These are phyloP conservation scores for Dentipellis fragilis DNA, from an alignment of 768 basidiomycete species.

Conservation along the genomic window DNA sequence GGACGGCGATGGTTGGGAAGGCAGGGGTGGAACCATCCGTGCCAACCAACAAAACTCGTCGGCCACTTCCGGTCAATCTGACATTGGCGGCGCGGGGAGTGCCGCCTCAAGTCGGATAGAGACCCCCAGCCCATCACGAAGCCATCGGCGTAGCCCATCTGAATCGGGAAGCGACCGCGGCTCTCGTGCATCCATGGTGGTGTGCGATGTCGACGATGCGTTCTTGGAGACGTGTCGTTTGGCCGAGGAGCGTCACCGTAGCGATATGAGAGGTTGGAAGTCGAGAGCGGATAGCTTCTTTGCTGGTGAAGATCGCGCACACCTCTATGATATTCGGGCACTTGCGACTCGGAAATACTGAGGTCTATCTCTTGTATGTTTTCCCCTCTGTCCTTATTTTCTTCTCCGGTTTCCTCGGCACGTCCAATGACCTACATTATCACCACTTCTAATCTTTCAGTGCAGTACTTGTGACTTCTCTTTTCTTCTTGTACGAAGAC, in stretches of 20 bases:
- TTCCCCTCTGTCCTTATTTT: conserved; percentile 2
- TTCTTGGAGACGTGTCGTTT: conserved; percentile 61
- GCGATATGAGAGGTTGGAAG: conserved; percentile 80
- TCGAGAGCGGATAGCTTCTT: conserved; percentile 15
- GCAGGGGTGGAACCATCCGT: conserved; percentile 73
- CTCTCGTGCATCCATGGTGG: conserved; percentile 69
- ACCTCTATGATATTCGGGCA: conserved; percentile 74
- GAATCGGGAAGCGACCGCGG: conserved; percentile 75
- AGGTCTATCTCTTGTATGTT: neutral
- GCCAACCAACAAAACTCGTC: conserved; percentile 31
- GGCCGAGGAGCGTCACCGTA: conserved; percentile 76
- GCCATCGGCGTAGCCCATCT: conserved; percentile 54
- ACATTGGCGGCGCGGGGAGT: conserved; percentile 6
- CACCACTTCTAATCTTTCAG: neutral
- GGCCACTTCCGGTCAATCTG: conserved; percentile 15
- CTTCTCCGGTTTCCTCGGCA: neutral
- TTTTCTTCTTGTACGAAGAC: neutral
- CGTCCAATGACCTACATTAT: conserved; percentile 4
- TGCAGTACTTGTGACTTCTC: neutral
- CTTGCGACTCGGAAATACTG: conserved; percentile 75
- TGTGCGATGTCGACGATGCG: conserved; percentile 66
- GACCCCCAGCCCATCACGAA: conserved; percentile 50
- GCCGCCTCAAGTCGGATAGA: conserved; percentile 26
- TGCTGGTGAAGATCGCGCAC: conserved; percentile 45
- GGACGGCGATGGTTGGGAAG: conserved; percentile 60